Evolutionary conservation across 1,284 basidiomycete genomes (phyloP), one percentile per base, ranked within the genome.

Genomic region (Naganishia liquefaciens): DNA sequence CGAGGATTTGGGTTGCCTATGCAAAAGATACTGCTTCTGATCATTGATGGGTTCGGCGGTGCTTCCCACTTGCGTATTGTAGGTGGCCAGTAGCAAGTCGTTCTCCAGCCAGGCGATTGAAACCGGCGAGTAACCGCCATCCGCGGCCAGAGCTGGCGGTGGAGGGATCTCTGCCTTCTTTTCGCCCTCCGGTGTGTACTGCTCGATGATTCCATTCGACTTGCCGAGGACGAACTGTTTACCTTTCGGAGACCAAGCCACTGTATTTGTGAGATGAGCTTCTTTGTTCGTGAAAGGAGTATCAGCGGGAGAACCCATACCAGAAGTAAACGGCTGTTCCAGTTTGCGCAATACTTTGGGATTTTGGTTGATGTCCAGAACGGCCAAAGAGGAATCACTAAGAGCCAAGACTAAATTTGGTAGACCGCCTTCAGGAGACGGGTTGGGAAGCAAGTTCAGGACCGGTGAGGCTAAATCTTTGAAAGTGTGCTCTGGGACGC

Each of bases 41-140:
- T 68, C 66, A 9, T 82, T 81, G 33, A 74, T 70, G 0, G 75
- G 74, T 21, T 76, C 72, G 17, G 72, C 72, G 11, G 65, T 68
- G 0, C 42, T 54, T 21, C 54, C 53, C 19, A 50, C 13, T 27
- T 51, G 53, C 3, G 71, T 71, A 23, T 78, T 79, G 72, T 84
- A 84, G 3, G 80, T 79, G 5, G 77, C 81, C 53, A 83, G 67
- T 66, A 83, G 83, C 52, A 82, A 75, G 69, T 83, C 79, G 69
- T 83, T 84, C 72, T 84, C 83, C 25, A 84, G 74, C 83, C 83
- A 84, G 43, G 79, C 76, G 21, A 84, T 71, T 19, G 78, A 79
- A 0, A 72, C 65, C 4, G 75, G 68, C 44, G 68, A 69, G 54
- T 70, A 71, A 42, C 77, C 72, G 39, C 72, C 69, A 0, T 69